Evolutionary conservation across 441 rosid species (phyloP), one percentile per base, ranked within the genome.

Genomic region (Flueggea neowawraea): DNA sequence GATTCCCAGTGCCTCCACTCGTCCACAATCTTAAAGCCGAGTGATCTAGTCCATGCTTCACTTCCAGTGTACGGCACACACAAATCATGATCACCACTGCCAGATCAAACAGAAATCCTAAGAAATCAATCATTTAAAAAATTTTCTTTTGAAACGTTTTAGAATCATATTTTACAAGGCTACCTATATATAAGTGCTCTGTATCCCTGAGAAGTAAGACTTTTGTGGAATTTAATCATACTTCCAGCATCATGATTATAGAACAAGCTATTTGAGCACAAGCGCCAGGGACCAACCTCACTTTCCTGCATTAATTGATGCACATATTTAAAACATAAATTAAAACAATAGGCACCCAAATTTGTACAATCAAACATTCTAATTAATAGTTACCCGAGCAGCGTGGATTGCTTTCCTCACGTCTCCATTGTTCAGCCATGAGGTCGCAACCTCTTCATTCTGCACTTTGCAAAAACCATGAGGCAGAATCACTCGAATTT

Each of bases 31-130:
- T 79, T 71, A 57, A 85, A 90, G 63, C 94, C 95, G 72, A 94
- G 33, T 4, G 98, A 77, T 74, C 78, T 80, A 15, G 98, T 94
- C 97, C 96, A 90, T n/a, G 97, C 98, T 81, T 90, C 76, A 51
- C 88, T 85, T 3, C 97, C 95, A 3, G 98, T 94, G 77, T 68
- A 89, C 9, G 95, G 98, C 65, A 94, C 89, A 58, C 91, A 84
- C 97, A 89, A 77, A 68, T 89, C 98, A 44, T 88, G 96, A 80
- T 93, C 97, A 48, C 95, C 99, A 5, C 96, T 94, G 74, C 70
- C 41, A 36, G 12, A 43, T 0, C 52, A 56, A 47, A 47, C 9
- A 47, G 14, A 6, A 47, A 12, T 47, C 50, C 14, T 47, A 47
- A 47, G 12, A 10, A 47, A 47, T 47, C 50, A 9, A 9, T 6